These are phyloP conservation scores for Fusarium subtropicale DNA, from an alignment of 2,329 filamentous ascomycete genomes.

Conservation along the genomic window DNA sequence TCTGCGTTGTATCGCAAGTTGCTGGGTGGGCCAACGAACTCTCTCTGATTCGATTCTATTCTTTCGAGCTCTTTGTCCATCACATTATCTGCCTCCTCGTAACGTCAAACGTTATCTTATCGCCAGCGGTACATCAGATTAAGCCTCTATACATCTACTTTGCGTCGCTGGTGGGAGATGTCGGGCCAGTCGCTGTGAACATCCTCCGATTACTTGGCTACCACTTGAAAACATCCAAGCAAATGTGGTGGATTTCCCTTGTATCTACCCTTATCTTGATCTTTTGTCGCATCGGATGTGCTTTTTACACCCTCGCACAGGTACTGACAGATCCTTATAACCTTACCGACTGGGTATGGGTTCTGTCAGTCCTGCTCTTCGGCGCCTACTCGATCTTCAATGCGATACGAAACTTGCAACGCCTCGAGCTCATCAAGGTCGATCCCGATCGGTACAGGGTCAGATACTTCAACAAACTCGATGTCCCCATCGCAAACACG, in stretches of 20 bases:
- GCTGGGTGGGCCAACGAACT: slow-evolving; percentile 43
- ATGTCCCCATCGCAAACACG: slow-evolving; percentile 35
- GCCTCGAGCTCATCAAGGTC: slow-evolving; percentile 28
- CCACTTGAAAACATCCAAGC: slow-evolving; percentile 23
- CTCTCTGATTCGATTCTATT: slow-evolving; percentile 23
- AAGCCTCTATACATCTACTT: slow-evolving; percentile 45
- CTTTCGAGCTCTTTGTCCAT: slow-evolving; percentile 42
- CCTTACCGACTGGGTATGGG: slow-evolving; percentile 41
- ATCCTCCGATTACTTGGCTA: slow-evolving; percentile 38
- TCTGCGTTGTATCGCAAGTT: slow-evolving; percentile 45
- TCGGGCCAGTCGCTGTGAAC: slow-evolving; percentile 34
- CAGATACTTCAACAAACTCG: slow-evolving; percentile 12
- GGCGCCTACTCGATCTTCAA: slow-evolving; percentile 36
- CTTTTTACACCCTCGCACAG: slow-evolving; percentile 34
- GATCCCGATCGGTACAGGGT: slow-evolving; percentile 21
- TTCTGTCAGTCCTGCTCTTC: slow-evolving; percentile 38
- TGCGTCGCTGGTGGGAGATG: slow-evolving; percentile 44
- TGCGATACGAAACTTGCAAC: slow-evolving; percentile 33
- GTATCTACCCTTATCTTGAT: slow-evolving; percentile 28
- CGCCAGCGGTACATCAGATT: slow-evolving; percentile 43
- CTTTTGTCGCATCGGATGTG: slow-evolving; percentile 29
- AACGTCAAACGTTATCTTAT: slow-evolving; percentile 38
- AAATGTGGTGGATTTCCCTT: slow-evolving; percentile 31
- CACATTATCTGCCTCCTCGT: slow-evolving; percentile 43
- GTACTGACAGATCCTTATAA: slow-evolving; percentile 39